Conservation (phyloP, 768 basidiomycete genomes). For the Phylloporus rhodoxanthus region DNA sequence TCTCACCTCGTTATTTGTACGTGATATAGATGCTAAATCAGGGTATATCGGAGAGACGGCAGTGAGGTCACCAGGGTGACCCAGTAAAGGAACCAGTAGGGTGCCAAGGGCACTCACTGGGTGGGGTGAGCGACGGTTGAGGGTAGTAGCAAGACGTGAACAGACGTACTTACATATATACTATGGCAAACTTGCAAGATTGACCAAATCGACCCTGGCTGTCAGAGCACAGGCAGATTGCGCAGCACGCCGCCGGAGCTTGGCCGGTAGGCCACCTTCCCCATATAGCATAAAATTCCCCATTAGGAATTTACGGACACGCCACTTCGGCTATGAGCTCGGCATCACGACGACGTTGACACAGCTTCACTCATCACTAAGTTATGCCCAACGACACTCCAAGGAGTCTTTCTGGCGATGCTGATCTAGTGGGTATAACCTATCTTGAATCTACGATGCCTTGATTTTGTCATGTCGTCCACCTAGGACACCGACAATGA, state of each 20-base stretch:
- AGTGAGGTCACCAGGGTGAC: slow-evolving; percentile 15
- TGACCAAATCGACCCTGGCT: background rate
- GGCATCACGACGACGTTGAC: background rate
- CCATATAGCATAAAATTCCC: background rate
- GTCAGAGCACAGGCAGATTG: background rate
- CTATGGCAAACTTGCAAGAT: too few species aligned
- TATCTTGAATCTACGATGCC: slow-evolving; percentile 9
- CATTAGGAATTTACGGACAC: background rate
- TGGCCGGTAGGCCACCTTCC: background rate
- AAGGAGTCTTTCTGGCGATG: slow-evolving; percentile 60
- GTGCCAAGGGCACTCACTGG: background rate
- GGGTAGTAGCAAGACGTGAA: too few species aligned
- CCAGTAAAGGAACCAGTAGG: background rate
- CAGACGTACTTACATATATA: too few species aligned
- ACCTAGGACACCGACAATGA: slow-evolving; percentile 68
- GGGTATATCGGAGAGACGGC: slow-evolving; percentile 23
- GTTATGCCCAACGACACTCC: slow-evolving; percentile 46
- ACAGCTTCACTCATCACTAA: background rate
- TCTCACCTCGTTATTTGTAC: slow-evolving; percentile 20
- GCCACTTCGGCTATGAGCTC: background rate
- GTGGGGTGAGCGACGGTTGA: background rate
- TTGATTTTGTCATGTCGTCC: slow-evolving; percentile 7
- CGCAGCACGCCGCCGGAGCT: background rate
- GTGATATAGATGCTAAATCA: slow-evolving; percentile 23
- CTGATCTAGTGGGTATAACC: slow-evolving; percentile 39